Conservation (phyloP, 2,329 filamentous ascomycete species). For the Diaporthe humulicola region DNA sequence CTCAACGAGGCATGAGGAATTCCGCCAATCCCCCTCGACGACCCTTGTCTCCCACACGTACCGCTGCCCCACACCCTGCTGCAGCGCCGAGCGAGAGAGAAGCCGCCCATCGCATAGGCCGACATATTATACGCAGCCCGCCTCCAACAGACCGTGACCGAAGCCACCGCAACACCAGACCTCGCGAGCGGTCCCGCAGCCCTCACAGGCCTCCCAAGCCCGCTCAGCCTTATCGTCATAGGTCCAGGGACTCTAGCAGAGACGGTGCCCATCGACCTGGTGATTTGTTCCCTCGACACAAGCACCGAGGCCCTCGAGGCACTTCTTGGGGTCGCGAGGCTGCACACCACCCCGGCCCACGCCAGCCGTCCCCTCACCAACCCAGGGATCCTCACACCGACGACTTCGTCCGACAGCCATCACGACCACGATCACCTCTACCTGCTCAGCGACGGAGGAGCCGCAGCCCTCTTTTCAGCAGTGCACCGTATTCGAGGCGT, state of each 20-base stretch:
- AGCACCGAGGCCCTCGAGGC: slow-evolving; percentile 49
- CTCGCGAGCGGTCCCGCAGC: slow-evolving; percentile 49
- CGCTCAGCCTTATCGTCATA: slow-evolving; percentile 53
- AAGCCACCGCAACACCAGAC: slow-evolving; percentile 43
- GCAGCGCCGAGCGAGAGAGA: slow-evolving; percentile 31
- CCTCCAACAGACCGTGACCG: slow-evolving; percentile 42
- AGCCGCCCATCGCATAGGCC: slow-evolving; percentile 39
- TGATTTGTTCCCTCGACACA: slow-evolving; percentile 44
- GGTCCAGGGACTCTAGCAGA: slow-evolving; percentile 55
- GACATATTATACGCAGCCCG: slow-evolving; percentile 42
- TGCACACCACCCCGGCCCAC: slow-evolving; percentile 48
- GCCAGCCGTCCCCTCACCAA: slow-evolving; percentile 40
- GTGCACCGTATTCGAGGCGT: slow-evolving; percentile 40
- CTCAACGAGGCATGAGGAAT: slow-evolving; percentile 51
- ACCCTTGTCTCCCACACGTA: slow-evolving; percentile 47
- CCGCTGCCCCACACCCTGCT: slow-evolving; percentile 46
- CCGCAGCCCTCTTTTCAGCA: slow-evolving; percentile 43
- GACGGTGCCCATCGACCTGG: slow-evolving; percentile 48
- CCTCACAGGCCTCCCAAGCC: slow-evolving; percentile 47
- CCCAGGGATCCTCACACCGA: slow-evolving; percentile 28
- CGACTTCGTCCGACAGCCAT: slow-evolving; percentile 39
- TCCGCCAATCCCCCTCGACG: slow-evolving; percentile 43
- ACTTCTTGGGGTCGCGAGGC: slow-evolving; percentile 53
- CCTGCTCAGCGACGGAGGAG: slow-evolving; percentile 48
- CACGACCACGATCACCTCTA: slow-evolving; percentile 44